These are phyloP conservation scores for Diplotaxis tenuifolia DNA, from an alignment of 345 rosid genomes.

Conservation along the genomic window DNA sequence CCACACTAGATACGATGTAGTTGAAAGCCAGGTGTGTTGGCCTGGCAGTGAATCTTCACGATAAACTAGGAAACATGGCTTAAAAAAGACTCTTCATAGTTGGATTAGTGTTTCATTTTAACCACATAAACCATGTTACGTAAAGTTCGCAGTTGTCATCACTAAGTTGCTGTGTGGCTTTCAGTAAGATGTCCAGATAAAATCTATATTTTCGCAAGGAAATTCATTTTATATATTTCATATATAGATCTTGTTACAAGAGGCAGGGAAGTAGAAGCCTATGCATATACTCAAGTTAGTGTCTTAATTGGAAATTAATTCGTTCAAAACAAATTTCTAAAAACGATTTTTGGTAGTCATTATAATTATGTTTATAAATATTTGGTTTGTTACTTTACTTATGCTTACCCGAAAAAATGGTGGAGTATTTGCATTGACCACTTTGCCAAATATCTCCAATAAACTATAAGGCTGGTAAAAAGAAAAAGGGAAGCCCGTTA, in stretches of 20 bases:
- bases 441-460: slow-evolving; percentile 16
- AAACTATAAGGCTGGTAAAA: not conserved
- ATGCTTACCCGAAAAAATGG: slow-evolving; percentile 24
- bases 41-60: not conserved
- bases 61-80: not conserved
- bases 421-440: slow-evolving; percentile 6
- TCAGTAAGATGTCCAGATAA: not conserved
- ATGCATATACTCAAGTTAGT: not conserved
- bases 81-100: not conserved
- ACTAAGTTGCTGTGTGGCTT: not conserved
- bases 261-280: not conserved
- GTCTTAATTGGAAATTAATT: not conserved
- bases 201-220: not conserved
- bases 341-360: not conserved
- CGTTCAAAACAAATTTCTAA: not conserved
- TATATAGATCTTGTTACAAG: not conserved
- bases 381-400: slow-evolving; percentile 3
- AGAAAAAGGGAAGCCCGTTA: slow-evolving; percentile 16
- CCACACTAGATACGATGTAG: not conserved
- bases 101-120: not conserved
- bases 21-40: not conserved
- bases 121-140: not conserved
- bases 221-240: not conserved
- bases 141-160: not conserved
- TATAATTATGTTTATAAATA: slow-evolving; percentile 5